Evolutionary conservation across 2,329 filamentous ascomycete genomes (phyloP).

Genomic region (Fusarium palustre): DNA sequence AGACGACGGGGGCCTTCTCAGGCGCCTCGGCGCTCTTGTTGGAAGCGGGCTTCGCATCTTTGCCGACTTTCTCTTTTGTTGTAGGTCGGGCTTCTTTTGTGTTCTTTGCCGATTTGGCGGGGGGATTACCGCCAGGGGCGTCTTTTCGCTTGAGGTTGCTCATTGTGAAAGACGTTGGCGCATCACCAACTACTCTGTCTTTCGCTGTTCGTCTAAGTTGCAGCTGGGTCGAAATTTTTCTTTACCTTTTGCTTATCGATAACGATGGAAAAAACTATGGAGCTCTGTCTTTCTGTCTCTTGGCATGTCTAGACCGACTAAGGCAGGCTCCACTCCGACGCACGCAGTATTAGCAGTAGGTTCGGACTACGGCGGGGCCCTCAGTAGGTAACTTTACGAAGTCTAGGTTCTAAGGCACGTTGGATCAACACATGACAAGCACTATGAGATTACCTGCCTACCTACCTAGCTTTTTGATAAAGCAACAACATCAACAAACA

Average conservation of each 20-base stretch:
- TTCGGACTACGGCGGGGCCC: slow-evolving; percentile 14
- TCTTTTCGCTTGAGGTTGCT: slow-evolving; percentile 69
- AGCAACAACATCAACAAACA: slow-evolving; percentile 17
- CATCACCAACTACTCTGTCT: slow-evolving; percentile 45
- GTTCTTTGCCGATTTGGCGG: slow-evolving; percentile 62
- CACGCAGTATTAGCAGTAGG: background rate
- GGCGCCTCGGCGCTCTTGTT: slow-evolving; percentile 48
- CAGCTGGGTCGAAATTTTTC: slow-evolving; percentile 16
- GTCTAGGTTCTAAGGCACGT: slow-evolving; percentile 27
- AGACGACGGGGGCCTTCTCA: slow-evolving; percentile 54
- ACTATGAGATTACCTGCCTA: slow-evolving; percentile 14
- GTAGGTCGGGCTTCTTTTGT: slow-evolving; percentile 60
- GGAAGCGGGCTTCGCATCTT: slow-evolving; percentile 50
- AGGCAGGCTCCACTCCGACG: slow-evolving; percentile 6
- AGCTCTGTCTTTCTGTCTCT: background rate
- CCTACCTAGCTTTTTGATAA: slow-evolving; percentile 16
- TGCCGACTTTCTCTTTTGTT: slow-evolving; percentile 55
- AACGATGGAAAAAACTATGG: slow-evolving; percentile 19
- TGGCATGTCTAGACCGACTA: background rate
- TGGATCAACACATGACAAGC: slow-evolving; percentile 40
- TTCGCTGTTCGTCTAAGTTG: slow-evolving; percentile 22
- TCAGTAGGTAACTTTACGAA: slow-evolving; percentile 4
- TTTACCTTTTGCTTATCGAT: slow-evolving; percentile 28
- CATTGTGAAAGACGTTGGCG: slow-evolving; percentile 57
- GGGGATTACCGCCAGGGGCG: slow-evolving; percentile 63